Percentiles rank a stretch among this genome's conserved stretches.
Conservation (phyloP, 129 eudicot species). For the Ambrosia trifida region DNA sequence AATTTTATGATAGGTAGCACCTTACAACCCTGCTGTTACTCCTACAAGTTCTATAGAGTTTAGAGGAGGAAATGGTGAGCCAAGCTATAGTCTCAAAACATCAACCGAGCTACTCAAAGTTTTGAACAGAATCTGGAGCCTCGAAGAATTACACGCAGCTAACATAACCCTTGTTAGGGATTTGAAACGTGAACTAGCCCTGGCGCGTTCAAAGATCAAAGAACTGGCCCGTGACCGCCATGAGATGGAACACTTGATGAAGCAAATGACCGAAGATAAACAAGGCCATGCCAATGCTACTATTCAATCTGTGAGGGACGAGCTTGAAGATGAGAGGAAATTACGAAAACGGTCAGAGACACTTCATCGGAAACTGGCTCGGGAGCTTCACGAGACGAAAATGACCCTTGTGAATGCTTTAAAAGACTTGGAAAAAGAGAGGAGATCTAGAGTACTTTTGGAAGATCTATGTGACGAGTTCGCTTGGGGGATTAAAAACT, state of each 20-base stretch:
- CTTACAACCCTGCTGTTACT: slow-evolving; percentile 92
- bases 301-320: slow-evolving; percentile 68
- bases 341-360: slow-evolving; percentile 87
- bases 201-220: slow-evolving; percentile 70
- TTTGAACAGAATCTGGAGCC: slow-evolving; percentile 86
- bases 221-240: slow-evolving; percentile 69
- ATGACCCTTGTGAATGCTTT: slow-evolving; percentile 50
- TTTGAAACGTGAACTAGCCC: slow-evolving; percentile 74
- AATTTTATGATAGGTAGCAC: slow-evolving; percentile 55
- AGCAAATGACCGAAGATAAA: slow-evolving; percentile 69
- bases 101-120: slow-evolving; percentile 92
- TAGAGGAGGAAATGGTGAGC: slow-evolving; percentile 62
- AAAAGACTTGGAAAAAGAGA: slow-evolving; percentile 73
- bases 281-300: slow-evolving; percentile 46
- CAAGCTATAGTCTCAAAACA: slow-evolving; percentile 75
- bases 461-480: slow-evolving; percentile 98
- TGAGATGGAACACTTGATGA: slow-evolving; percentile 76
- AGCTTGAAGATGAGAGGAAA: slow-evolving; percentile 89
- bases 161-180: slow-evolving; percentile 74
- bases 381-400: slow-evolving; percentile 81
- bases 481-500: slow-evolving; percentile 73
- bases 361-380: slow-evolving; percentile 81
- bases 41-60: slow-evolving; percentile 83
- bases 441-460: slow-evolving; percentile 48
- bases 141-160: slow-evolving; percentile 86